phyloP scores from a whole-genome alignment of 192 early-diverging fungal species.

The Borealophlyctis nickersoniae region DNA sequence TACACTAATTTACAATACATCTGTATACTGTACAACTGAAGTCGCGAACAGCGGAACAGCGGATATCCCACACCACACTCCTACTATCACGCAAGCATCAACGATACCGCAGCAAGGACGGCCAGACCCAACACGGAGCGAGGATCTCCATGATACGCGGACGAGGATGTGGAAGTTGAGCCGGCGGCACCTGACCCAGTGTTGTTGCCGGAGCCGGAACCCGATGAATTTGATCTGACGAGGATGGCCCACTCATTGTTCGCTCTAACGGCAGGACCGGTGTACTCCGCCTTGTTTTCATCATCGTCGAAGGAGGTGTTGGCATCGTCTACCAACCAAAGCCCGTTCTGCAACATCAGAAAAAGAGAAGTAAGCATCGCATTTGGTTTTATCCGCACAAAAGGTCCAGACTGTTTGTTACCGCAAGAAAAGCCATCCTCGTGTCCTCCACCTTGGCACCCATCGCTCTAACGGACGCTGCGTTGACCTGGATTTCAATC shows the following conservation, averaged over 20 bases:
- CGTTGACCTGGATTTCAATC: conserved; percentile 5
- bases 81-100: too few relatives aligned
- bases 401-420: background rate
- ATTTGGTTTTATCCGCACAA: background rate
- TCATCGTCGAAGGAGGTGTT: background rate
- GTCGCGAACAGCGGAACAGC: too few relatives aligned
- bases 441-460: background rate
- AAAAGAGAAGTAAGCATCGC: background rate
- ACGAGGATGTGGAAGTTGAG: too few relatives aligned
- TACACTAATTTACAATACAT: too few relatives aligned
- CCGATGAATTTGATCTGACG: too few relatives aligned
- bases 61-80: too few relatives aligned
- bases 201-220: too few relatives aligned
- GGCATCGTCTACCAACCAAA: conserved; percentile 1
- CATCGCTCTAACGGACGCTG: background rate
- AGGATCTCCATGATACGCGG: too few relatives aligned
- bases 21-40: too few relatives aligned
- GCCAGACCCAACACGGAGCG: too few relatives aligned
- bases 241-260: conserved; percentile 2
- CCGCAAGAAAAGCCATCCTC: conserved; percentile 6
- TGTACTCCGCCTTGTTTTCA: conserved; percentile 2
- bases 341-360: conserved; percentile 1
- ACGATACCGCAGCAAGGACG: too few relatives aligned
- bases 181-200: too few relatives aligned
- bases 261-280: background rate